Percentiles rank a stretch among this genome's conserved stretches.
Conservation (phyloP, 768 basidiomycete species). For the Rhodotorula babjevae region DNA sequence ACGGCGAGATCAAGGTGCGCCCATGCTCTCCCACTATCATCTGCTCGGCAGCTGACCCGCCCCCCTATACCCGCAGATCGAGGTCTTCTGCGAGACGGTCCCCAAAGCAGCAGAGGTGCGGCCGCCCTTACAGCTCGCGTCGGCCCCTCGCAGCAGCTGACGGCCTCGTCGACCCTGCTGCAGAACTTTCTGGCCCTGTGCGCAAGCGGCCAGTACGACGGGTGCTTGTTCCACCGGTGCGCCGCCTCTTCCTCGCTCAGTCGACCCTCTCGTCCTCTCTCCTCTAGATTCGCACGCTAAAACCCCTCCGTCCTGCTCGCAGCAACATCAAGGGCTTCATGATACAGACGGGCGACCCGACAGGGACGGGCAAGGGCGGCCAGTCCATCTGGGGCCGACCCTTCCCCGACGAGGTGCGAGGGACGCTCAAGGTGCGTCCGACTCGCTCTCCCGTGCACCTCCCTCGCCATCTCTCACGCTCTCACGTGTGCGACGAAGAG, state of each 20-base stretch:
- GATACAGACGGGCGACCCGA: constrained; percentile 85
- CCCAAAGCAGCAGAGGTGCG: constrained; percentile 87
- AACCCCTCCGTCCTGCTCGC: too few relatives aligned
- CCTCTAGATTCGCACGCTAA: too few relatives aligned
- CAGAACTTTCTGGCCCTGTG: constrained; percentile 95
- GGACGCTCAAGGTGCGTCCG: constrained; percentile 75
- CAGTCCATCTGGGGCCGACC: constrained; percentile 94
- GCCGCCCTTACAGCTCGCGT: neutral
- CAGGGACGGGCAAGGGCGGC: constrained; percentile 88
- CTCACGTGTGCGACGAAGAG: too few relatives aligned
- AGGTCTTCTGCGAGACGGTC: constrained; percentile 93
- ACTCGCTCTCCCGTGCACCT: neutral
- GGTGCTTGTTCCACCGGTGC: constrained; percentile 70
- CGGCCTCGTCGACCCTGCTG: neutral
- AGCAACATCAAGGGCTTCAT: constrained; percentile 95
- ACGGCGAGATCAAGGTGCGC: constrained; percentile 88
- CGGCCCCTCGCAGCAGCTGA: neutral
- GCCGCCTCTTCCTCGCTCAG: constrained; percentile 18
- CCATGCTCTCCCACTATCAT: neutral
- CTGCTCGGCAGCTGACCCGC: neutral
- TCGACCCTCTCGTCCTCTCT: neutral
- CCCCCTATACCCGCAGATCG: constrained; percentile 61
- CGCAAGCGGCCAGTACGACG: constrained; percentile 80
- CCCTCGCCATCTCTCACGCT: too few relatives aligned
- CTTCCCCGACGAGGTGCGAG: constrained; percentile 84